Percentiles rank a stretch among this genome's conserved stretches.
These are phyloP conservation scores for Podaxis sp. DNA, from an alignment of 768 basidiomycete species.

Conservation along the genomic window DNA sequence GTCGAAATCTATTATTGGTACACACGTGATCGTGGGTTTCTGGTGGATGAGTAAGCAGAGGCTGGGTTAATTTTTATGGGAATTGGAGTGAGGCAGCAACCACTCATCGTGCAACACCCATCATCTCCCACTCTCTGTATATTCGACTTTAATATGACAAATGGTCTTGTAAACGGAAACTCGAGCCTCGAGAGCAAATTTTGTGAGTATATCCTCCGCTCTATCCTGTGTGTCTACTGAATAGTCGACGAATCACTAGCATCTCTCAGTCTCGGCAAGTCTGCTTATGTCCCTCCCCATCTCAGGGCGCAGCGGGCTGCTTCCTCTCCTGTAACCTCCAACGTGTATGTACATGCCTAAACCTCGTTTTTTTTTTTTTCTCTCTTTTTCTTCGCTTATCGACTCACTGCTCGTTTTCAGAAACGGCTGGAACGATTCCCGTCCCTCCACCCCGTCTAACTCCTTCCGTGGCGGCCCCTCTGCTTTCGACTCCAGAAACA, in stretches of 20 bases:
- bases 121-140: conserved; percentile 24
- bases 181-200: conserved; percentile 72
- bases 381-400: too few relatives aligned
- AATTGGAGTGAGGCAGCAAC: neutral
- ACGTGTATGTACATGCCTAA: conserved; percentile 42
- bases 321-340: conserved; percentile 43
- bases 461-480: conserved; percentile 39
- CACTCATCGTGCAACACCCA: conserved; percentile 16
- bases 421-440: conserved; percentile 75
- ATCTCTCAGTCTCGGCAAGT: conserved; percentile 73
- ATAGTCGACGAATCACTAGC: conserved; percentile 33
- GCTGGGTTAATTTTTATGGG: conserved; percentile 4
- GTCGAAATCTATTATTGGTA: neutral
- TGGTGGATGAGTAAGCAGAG: conserved; percentile 10
- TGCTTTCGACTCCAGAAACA: conserved; percentile 10
- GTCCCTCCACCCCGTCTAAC: conserved; percentile 57
- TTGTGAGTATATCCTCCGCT: conserved; percentile 38
- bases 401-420: conserved; percentile 24
- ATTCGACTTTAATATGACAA: conserved; percentile 65
- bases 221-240: conserved; percentile 11
- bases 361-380: conserved; percentile 11
- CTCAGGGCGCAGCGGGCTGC: conserved; percentile 79
- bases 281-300: conserved; percentile 87
- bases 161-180: conserved; percentile 83
- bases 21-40: conserved; percentile 13